Evolutionary conservation across 495 filamentous ascomycete genomes (phyloP).

Genomic region (Cercophora scortea): DNA sequence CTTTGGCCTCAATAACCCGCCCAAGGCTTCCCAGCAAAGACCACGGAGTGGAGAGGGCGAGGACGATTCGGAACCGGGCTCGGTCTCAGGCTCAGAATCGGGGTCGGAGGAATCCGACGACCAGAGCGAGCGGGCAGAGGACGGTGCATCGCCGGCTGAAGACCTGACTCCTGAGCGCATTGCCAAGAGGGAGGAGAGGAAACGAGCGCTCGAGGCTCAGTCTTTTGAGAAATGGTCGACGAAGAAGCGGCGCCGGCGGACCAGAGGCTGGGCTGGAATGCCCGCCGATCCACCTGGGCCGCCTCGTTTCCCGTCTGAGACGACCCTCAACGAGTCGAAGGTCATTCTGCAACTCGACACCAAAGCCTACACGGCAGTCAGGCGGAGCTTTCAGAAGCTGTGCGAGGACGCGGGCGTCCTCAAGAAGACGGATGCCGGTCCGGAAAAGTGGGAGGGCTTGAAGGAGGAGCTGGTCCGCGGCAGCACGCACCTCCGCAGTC

Average conservation of each 20-base stretch:
- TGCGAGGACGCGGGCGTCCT: constrained; percentile 57
- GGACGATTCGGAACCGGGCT: not conserved
- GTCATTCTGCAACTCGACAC: constrained; percentile 57
- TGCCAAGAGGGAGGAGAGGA: constrained; percentile 48
- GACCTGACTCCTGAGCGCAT: constrained; percentile 19
- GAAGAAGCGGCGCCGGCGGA: constrained; percentile 65
- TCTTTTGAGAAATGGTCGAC: constrained; percentile 55
- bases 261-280: constrained; percentile 60
- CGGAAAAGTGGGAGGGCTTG: constrained; percentile 63
- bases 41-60: constrained; percentile 6
- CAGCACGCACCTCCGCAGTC: constrained; percentile 54
- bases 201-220: constrained; percentile 52
- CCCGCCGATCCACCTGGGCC: constrained; percentile 67
- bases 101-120: not conserved
- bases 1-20: not conserved
- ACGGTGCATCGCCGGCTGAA: not conserved
- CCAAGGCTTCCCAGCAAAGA: constrained; percentile 15
- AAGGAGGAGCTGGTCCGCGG: constrained; percentile 63
- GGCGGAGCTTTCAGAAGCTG: constrained; percentile 61
- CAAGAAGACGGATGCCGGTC: constrained; percentile 66
- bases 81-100: not conserved
- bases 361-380: constrained; percentile 51
- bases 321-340: constrained; percentile 73
- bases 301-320: constrained; percentile 74
- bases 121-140: not conserved